Evolutionary conservation across 345 rosid genomes (phyloP).

Genomic region (Orychophragmus violaceus): DNA sequence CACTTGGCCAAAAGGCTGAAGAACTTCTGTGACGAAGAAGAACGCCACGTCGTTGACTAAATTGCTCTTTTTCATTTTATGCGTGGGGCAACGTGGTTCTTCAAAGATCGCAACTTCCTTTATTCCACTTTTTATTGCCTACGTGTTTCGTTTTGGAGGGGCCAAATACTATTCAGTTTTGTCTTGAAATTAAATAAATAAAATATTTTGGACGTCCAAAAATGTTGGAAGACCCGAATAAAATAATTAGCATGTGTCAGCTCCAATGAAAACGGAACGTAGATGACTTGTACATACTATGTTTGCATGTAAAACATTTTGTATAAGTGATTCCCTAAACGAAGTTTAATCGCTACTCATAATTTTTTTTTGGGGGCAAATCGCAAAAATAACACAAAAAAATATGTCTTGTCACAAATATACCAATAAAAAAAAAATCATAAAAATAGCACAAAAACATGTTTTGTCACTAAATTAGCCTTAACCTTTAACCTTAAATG

Average conservation of each 20-base stretch:
- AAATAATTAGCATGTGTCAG: not conserved
- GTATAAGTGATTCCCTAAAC: not conserved
- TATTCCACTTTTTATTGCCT: slow-evolving; percentile 5
- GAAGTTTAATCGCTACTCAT: not conserved
- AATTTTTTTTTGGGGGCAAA: too few relatives aligned
- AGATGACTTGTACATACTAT: not conserved
- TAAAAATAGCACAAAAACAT: too few relatives aligned
- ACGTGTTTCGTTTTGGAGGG: slow-evolving; percentile 22
- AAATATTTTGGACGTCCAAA: not conserved
- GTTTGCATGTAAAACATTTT: not conserved
- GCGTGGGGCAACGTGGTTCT: slow-evolving; percentile 24
- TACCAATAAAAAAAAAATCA: too few relatives aligned
- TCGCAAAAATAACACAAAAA: too few relatives aligned
- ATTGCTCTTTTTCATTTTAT: not conserved
- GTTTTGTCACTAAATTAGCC: too few relatives aligned
- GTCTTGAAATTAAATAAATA: not conserved
- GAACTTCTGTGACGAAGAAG: slow-evolving; percentile 12
- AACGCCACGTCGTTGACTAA: slow-evolving; percentile 1
- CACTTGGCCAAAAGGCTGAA: slow-evolving; percentile 14
- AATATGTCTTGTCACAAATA: too few relatives aligned
- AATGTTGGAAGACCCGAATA: not conserved
- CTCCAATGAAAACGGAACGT: not conserved
- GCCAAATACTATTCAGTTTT: slow-evolving; percentile 1
- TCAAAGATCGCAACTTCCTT: slow-evolving; percentile 7
- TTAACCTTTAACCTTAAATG: too few relatives aligned